These are phyloP conservation scores for Diutina scorzettiae DNA, from an alignment of 1,139 yeast genomes.

Conservation along the genomic window DNA sequence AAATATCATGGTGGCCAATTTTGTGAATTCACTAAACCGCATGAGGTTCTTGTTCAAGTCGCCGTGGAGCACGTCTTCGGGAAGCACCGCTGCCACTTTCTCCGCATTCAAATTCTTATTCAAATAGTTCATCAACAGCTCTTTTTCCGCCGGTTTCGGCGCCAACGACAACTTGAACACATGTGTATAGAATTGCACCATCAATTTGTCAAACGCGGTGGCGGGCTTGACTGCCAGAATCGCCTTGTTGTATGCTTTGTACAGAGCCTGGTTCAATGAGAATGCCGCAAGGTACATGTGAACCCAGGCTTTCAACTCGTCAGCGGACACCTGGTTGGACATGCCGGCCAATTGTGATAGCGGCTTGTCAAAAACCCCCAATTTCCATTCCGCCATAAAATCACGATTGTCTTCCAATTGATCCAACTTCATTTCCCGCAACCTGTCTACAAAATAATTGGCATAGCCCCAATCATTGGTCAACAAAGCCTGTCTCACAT, in stretches of 20 bases:
- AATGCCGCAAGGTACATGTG: neutral
- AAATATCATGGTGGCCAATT: conserved; percentile 11
- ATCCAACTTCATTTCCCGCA: neutral
- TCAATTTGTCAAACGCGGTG: neutral
- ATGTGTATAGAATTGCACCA: neutral
- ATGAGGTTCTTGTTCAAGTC: conserved; percentile 16
- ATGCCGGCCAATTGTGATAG: conserved; percentile 6
- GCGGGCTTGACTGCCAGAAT: neutral
- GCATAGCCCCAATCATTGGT: conserved; percentile 15
- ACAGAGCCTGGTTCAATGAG: neutral
- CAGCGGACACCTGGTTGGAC: neutral
- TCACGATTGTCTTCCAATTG: conserved; percentile 10
- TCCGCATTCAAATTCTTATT: conserved; percentile 20
- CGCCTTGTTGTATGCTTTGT: neutral
- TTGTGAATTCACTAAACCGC: conserved; percentile 18
- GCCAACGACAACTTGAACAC: neutral
- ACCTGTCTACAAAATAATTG: neutral
- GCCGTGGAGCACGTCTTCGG: conserved; percentile 12
- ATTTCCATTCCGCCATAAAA: conserved; percentile 9
- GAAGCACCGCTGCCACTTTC: conserved; percentile 13
- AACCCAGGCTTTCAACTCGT: neutral
- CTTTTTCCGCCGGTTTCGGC: conserved; percentile 11
- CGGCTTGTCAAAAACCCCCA: conserved; percentile 8
- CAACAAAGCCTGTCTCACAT: conserved; percentile 23
- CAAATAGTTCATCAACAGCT: conserved; percentile 19